Base-by-base conservation (phyloP, 169 alveolate genomes). In the Plasmodium vivax region DNA sequence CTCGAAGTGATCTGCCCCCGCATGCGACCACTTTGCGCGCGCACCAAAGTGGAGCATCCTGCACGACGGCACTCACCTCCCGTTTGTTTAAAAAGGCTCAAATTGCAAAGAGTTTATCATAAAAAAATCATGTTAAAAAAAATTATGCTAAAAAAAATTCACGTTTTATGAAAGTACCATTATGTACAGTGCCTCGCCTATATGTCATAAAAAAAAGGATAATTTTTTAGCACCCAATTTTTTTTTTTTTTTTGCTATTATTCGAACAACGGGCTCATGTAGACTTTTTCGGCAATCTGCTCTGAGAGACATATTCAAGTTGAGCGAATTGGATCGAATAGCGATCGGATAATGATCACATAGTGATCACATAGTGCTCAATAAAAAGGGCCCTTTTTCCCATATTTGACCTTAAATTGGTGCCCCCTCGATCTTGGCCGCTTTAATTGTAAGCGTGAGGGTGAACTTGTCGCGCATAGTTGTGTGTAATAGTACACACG, bases 341-440 rank as follows among this genome's bases (percentile, higher is more conserved):
- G n/a, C n/a, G n/a, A n/a, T n/a, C n/a, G n/a, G n/a, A n/a, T n/a
- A 8, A 43, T 43, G 54, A 43, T 43, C 54, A 2, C 6, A 8
- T 9, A 45, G 2, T 12, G 56, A 45, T 45, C 56, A 0, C 9
- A 10, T 45, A 45, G 12, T 32, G 34, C 10, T 79, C 45, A 41
- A 41, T n/a, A 79, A 79, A 79, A 38, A 38, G 84, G n/a, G 19
- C 62, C 12, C 43, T 79, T 79, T 19, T 32, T 34, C 23, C 12
- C 16, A 79, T n/a, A 79, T 30, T 79, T 79, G 84, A 79, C 30
- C 84, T 47, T 38, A 79, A 38, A 41, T 79, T 79, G 19, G 16
- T 5, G 16, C 38, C 75, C 51, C 54, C 30, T 79, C 51, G 12
- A 16, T 12, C 19, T 79, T 79, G 62, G 19, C 14, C 32, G n/a